Evolutionary conservation across 2,329 filamentous ascomycete species (phyloP).

Genomic region (Trichoderma hamatum): DNA sequence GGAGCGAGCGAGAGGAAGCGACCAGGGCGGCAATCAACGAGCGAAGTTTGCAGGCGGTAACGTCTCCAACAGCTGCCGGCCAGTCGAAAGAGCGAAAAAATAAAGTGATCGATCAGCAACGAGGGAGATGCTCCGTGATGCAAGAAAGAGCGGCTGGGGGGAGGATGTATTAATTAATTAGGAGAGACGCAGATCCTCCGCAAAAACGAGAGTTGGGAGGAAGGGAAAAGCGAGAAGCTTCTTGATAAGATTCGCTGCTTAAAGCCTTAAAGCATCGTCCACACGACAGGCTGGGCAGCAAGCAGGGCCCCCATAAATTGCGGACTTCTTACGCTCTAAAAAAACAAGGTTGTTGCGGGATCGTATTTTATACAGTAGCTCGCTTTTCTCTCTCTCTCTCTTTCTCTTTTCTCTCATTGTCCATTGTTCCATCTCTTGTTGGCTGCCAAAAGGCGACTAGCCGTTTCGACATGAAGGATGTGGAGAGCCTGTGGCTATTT

Average conservation of each 20-base stretch:
- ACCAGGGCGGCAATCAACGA: neutral
- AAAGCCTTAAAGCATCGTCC: conserved; percentile 18
- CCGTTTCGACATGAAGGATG: neutral
- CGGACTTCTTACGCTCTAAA: neutral
- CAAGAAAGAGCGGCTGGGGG: conserved; percentile 21
- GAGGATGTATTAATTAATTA: neutral
- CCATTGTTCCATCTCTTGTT: neutral
- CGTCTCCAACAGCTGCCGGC: conserved; percentile 6
- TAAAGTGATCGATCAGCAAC: conserved; percentile 3
- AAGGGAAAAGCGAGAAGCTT: neutral
- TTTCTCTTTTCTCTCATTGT: neutral
- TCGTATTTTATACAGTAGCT: neutral
- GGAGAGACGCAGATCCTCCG: neutral
- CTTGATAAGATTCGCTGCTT: conserved; percentile 10
- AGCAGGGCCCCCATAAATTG: neutral
- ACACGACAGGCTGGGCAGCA: neutral
- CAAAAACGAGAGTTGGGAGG: neutral
- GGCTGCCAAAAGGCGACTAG: conserved; percentile 23
- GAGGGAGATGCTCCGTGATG: neutral
- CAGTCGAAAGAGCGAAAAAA: conserved; percentile 4
- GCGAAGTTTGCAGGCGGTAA: neutral
- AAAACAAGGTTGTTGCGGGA: conserved; percentile 16
- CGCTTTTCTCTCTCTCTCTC: too few relatives aligned
- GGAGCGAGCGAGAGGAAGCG: conserved; percentile 15
- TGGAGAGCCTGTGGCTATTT: neutral